Evolutionary conservation across 331 rosid species (phyloP), one percentile per base, ranked within the genome.

Genomic region (Malus hybrid): DNA sequence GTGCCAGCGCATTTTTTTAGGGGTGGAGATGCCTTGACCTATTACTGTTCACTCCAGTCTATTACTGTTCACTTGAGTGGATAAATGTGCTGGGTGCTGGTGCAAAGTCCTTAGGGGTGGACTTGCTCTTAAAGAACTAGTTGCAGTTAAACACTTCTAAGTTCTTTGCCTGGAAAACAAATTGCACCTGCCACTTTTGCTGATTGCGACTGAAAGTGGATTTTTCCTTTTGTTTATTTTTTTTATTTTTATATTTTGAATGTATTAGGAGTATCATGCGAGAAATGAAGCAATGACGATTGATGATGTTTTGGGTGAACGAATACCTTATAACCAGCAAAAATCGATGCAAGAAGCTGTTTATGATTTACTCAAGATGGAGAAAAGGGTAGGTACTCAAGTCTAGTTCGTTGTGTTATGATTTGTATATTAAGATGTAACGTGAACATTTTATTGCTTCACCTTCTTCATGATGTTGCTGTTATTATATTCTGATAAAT

Each of bases 301-400:
- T 86, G 98, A 93, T 82, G 98, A 93, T 84, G 76, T 93, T 69
- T 86, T 93, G 89, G 98, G 98, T 44, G 98, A 89, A 81, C 91
- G 90, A 85, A 91, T 90, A 79, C 94, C 98, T 42, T 71, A 65
- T 80, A 96, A 93, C 82, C 98, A 93, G 84, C 96, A 87, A 85
- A 89, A 90, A 69, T 80, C 87, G 44, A 80, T 91, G 70, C 88
- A 86, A 20, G 90, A 87, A 48, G 86, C 92, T 77, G 91, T 97
- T 81, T 93, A 88, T 86, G 94, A 93, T 73, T 67, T 86, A 63
- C 98, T 93, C 52, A 86, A 85, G 83, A 80, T 91, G 87, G 83
- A 71, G 66, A 76, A 34, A 36, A 92, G 93, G 90, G 93, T 91
- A 87, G 73, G 91, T 69, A 68, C 29, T 44, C 59, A 39, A 61